phyloP scores from a whole-genome alignment of 2,329 filamentous ascomycete species.

The Colletotrichum endophyticum region DNA sequence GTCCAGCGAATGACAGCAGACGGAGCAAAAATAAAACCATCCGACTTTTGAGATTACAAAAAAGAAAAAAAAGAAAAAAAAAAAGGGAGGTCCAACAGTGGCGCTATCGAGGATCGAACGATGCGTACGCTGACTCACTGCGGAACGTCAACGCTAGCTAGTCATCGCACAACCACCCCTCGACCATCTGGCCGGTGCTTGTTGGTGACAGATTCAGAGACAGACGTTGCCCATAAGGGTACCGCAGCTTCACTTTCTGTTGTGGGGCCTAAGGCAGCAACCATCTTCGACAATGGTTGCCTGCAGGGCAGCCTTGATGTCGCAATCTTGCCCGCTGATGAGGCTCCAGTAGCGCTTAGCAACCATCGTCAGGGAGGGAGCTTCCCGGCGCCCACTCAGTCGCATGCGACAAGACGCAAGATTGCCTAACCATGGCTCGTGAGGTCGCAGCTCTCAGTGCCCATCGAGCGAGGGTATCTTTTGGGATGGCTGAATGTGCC shows the following conservation, averaged over 20 bases:
- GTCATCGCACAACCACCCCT: background rate
- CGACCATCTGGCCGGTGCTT: background rate
- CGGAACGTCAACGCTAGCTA: too few relatives aligned
- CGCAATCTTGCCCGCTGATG: background rate
- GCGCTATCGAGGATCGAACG: background rate
- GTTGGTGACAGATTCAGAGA: background rate
- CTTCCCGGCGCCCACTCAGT: background rate
- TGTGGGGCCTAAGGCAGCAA: background rate
- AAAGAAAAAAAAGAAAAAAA: background rate
- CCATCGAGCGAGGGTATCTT: rapidly evolving
- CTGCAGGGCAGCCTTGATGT: rapidly evolving
- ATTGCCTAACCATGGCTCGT: background rate
- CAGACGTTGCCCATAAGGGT: background rate
- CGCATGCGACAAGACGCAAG: background rate
- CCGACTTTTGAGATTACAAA: background rate
- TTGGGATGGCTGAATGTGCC: background rate
- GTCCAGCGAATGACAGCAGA: too few relatives aligned
- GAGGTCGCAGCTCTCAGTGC: background rate
- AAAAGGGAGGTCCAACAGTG: background rate
- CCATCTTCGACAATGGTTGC: background rate
- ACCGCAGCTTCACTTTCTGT: background rate
- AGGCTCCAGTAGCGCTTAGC: background rate
- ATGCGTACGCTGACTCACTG: rapidly evolving
- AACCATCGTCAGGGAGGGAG: background rate
- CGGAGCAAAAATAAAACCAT: too few relatives aligned